Conservation (phyloP, 2,329 filamentous ascomycete species). For the Aureobasidium mangrovei region DNA sequence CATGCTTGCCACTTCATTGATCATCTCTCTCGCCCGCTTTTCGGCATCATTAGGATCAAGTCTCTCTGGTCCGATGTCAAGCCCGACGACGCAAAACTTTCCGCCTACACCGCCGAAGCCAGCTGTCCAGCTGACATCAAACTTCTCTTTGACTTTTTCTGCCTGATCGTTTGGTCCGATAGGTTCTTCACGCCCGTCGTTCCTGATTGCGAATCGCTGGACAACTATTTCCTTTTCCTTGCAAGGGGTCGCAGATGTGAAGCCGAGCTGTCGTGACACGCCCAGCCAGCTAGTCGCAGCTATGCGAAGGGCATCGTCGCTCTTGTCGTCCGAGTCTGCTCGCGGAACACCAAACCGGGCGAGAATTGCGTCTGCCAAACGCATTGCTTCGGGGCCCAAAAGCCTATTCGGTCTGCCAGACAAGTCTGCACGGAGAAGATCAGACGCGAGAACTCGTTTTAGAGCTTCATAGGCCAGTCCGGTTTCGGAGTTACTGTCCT, state of each 20-base stretch:
- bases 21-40: conserved; percentile 17
- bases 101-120: conserved; percentile 34
- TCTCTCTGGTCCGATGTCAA: conserved; percentile 20
- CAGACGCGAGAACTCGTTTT: conserved; percentile 38
- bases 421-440: conserved; percentile 39
- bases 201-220: conserved; percentile 26
- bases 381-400: conserved; percentile 38
- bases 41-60: conserved; percentile 16
- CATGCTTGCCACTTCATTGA: conserved; percentile 17
- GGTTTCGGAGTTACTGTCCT: not conserved
- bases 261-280: conserved; percentile 23
- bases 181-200: conserved; percentile 21
- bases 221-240: conserved; percentile 32
- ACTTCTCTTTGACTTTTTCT: conserved; percentile 31
- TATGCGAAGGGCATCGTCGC: conserved; percentile 30
- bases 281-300: conserved; percentile 37
- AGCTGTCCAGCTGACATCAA: conserved; percentile 37
- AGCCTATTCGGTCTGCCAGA: conserved; percentile 31
- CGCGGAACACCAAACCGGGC: conserved; percentile 29
- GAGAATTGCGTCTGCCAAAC: conserved; percentile 37
- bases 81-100: conserved; percentile 35
- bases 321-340: conserved; percentile 26
- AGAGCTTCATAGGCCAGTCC: conserved; percentile 33
- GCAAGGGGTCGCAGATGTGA: conserved; percentile 29
- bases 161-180: conserved; percentile 28